Conservation (phyloP, 805 yeast species). For the Nakazawaea sp. region DNA sequence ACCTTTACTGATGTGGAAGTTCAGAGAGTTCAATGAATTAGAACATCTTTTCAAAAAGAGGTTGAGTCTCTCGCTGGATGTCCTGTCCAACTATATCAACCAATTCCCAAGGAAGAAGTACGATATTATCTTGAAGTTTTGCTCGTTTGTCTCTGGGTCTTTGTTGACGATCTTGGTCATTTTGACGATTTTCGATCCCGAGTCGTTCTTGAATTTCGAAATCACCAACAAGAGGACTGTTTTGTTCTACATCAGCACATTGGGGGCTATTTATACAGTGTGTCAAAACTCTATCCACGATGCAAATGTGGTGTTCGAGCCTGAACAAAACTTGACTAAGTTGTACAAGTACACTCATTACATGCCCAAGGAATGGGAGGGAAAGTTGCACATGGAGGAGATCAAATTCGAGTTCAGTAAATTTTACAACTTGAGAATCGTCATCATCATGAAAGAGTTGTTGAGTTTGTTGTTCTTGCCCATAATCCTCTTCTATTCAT, state of each 20-base stretch:
- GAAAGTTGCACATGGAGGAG: slow-evolving; percentile 72
- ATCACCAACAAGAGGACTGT: slow-evolving; percentile 75
- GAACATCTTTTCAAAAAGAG: slow-evolving; percentile 83
- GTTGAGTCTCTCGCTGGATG: slow-evolving; percentile 65
- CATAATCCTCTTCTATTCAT: slow-evolving; percentile 77
- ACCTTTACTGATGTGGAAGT: slow-evolving; percentile 91
- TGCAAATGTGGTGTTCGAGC: slow-evolving; percentile 72
- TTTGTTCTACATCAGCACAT: slow-evolving; percentile 77
- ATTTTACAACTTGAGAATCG: slow-evolving; percentile 66
- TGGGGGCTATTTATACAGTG: slow-evolving; percentile 86
- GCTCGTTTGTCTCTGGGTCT: slow-evolving; percentile 79
- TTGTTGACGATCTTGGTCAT: slow-evolving; percentile 82
- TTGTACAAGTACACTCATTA: slow-evolving; percentile 89
- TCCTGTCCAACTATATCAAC: slow-evolving; percentile 77
- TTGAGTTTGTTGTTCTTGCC: slow-evolving; percentile 82
- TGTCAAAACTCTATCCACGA: slow-evolving; percentile 64
- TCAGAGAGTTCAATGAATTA: slow-evolving; percentile 89
- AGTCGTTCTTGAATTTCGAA: slow-evolving; percentile 84
- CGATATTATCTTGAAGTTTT: slow-evolving; percentile 48
- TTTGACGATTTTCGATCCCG: slow-evolving; percentile 77
- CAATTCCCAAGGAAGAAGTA: slow-evolving; percentile 85
- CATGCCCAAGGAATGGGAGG: slow-evolving; percentile 83
- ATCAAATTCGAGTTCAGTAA: slow-evolving; percentile 80
- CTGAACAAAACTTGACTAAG: slow-evolving; percentile 76
- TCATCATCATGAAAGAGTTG: slow-evolving; percentile 69